A percentile compares a stretch with the other conserved stretches of the same genome.
Conservation (phyloP, 768 basidiomycete genomes). For the Harrya chromipes region DNA sequence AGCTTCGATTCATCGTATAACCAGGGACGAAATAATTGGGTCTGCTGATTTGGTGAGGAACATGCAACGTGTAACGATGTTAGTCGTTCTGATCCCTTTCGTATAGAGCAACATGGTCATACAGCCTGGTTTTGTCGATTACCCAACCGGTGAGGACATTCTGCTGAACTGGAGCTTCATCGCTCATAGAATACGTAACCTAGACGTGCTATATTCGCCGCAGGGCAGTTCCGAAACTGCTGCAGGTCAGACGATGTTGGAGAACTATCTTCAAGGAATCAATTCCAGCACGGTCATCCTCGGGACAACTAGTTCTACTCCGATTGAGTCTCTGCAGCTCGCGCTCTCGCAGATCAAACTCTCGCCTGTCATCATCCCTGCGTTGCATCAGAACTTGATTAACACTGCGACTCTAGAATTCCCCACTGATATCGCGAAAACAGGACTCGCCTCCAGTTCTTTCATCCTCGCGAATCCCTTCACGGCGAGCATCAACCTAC, state of each 20-base stretch:
- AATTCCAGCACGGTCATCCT: conserved; percentile 52
- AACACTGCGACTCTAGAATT: conserved; percentile 53
- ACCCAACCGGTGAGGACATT: conserved; percentile 46
- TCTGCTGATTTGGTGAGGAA: conserved; percentile 50
- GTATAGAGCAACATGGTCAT: conserved; percentile 52
- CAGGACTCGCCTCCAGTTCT: conserved; percentile 53
- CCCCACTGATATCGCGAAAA: conserved; percentile 58
- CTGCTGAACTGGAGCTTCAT: neutral
- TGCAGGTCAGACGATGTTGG: conserved; percentile 54
- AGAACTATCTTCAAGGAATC: conserved; percentile 68
- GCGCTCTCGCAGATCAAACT: conserved; percentile 61
- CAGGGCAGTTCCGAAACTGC: conserved; percentile 47
- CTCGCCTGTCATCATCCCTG: conserved; percentile 61
- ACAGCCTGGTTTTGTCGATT: conserved; percentile 52
- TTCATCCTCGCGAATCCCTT: conserved; percentile 68
- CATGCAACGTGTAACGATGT: neutral
- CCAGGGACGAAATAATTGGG: conserved; percentile 52
- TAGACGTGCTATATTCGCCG: conserved; percentile 60
- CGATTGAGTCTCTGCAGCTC: conserved; percentile 55
- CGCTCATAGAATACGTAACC: conserved; percentile 4
- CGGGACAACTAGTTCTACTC: conserved; percentile 54
- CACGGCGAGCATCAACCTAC: conserved; percentile 65
- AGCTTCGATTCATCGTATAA: conserved; percentile 1
- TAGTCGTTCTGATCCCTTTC: conserved; percentile 1
- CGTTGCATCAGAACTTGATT: conserved; percentile 61